Conservation (phyloP, 2,329 filamentous ascomycete species). For the Paraconiothyrium sp. region DNA sequence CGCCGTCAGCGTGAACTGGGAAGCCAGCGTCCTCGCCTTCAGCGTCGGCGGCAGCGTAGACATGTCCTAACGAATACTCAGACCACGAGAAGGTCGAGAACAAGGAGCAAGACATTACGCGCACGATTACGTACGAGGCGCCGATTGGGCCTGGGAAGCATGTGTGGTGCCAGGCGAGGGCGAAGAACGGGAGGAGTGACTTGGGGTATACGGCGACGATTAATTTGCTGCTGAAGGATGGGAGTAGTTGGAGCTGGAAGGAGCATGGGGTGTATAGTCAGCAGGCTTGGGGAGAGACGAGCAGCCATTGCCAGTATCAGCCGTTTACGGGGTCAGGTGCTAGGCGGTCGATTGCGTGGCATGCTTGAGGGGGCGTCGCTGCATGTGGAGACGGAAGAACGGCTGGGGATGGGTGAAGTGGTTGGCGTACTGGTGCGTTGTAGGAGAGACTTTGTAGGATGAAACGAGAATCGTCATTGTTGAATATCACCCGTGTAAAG, state of each 20-base stretch:
- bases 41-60: constrained; percentile 6
- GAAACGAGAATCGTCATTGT: not conserved
- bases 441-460: not conserved
- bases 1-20: constrained; percentile 1
- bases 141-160: not conserved
- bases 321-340: not conserved
- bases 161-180: constrained; percentile 7
- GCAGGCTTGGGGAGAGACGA: constrained; percentile 1
- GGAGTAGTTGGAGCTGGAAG: constrained; percentile 4
- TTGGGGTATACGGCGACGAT: constrained; percentile 4
- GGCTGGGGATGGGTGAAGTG: not conserved
- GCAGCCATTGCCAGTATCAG: not conserved
- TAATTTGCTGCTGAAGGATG: constrained; percentile 1
- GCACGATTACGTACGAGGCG: not conserved
- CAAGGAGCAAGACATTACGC: not conserved
- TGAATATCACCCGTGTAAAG: not conserved
- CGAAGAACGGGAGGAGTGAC: not conserved
- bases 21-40: constrained; percentile 5
- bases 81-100: constrained; percentile 4
- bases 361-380: not conserved
- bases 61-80: constrained; percentile 3
- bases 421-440: not conserved
- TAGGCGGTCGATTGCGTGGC: constrained; percentile 10
- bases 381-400: not conserved
- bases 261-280: constrained; percentile 8